These are phyloP conservation scores for Verticillium dahliae DNA, from an alignment of 2,329 filamentous ascomycete genomes.

Conservation along the genomic window DNA sequence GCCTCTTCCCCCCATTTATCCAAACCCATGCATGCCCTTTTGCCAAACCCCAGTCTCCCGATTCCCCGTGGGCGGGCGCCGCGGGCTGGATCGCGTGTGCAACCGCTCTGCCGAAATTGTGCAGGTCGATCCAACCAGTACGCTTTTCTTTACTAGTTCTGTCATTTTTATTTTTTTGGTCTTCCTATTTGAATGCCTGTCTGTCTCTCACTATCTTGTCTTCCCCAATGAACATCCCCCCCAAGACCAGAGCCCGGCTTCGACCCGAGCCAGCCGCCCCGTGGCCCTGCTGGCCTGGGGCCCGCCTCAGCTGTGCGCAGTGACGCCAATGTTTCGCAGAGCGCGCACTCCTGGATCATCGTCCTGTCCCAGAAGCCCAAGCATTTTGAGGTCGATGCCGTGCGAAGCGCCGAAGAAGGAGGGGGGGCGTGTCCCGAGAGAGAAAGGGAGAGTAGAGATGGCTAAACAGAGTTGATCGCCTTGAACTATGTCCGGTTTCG, in stretches of 20 bases:
- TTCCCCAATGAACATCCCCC: no score
- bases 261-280: background rate
- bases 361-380: background rate
- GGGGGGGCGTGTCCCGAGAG: background rate
- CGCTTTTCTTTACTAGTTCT: background rate
- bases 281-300: background rate
- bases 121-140: background rate
- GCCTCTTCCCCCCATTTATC: background rate
- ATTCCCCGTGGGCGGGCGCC: background rate
- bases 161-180: background rate
- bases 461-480: background rate
- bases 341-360: background rate
- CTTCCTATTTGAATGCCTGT: background rate
- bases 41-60: background rate
- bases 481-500: conserved; percentile 1
- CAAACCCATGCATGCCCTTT: background rate
- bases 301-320: background rate
- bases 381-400: background rate
- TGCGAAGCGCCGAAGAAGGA: background rate
- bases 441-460: background rate
- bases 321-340: background rate
- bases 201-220: background rate
- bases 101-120: background rate
- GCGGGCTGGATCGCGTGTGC: background rate
- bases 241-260: background rate